Evolutionary conservation across 129 eudicot genomes (phyloP).

Genomic region (Helichrysum umbraculigerum): DNA sequence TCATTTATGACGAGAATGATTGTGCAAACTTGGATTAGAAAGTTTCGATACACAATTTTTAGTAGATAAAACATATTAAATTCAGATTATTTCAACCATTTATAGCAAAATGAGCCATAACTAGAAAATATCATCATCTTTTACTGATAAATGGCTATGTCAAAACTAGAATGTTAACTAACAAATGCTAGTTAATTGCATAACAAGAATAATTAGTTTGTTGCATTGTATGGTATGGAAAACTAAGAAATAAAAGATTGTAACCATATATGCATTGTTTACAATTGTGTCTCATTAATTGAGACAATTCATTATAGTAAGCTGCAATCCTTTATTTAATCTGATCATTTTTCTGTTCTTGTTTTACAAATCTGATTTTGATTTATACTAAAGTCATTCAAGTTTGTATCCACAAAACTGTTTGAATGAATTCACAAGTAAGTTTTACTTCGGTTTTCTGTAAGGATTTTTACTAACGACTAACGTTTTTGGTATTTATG

Average conservation of each 20-base stretch:
- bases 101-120: neutral
- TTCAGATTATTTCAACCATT: neutral
- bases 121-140: neutral
- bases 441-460: conserved; percentile 11
- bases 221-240: too few species aligned
- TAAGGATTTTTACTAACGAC: neutral
- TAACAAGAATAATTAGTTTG: neutral
- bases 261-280: conserved; percentile 27
- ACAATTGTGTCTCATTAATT: conserved; percentile 27
- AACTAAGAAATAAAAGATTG: conserved; percentile 26
- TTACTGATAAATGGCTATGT: neutral
- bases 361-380: conserved; percentile 11
- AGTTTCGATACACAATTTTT: neutral
- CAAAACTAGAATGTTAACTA: conserved; percentile 5
- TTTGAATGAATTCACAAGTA: conserved; percentile 34
- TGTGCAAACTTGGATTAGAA: neutral
- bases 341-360: conserved; percentile 10
- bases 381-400: conserved; percentile 5
- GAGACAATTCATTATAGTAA: conserved; percentile 8
- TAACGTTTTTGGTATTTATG: conserved; percentile 12
- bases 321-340: conserved; percentile 23
- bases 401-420: conserved; percentile 17
- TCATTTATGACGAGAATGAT: neutral
- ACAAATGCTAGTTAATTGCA: neutral
- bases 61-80: neutral